Conservation (phyloP, 2,329 filamentous ascomycete genomes). For the Paracorniculantispora psalliotae region DNA sequence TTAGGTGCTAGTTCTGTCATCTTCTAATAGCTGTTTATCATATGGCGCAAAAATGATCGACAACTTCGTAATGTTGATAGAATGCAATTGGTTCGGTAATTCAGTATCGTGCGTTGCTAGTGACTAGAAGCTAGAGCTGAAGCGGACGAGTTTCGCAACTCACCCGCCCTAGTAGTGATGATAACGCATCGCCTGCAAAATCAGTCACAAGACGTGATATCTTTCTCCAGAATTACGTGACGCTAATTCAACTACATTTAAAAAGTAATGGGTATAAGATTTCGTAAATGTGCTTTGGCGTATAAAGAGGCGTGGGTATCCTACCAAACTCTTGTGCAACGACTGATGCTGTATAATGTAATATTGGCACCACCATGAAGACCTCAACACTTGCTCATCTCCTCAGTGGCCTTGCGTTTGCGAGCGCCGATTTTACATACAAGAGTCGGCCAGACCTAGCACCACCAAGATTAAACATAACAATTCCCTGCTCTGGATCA, state of each 20-base stretch:
- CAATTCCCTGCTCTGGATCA: background rate
- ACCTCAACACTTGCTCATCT: background rate
- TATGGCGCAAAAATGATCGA: background rate
- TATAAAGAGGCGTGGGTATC: background rate
- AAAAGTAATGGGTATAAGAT: too few relatives aligned
- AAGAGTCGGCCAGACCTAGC: background rate
- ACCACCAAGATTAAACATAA: background rate
- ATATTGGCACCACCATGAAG: background rate
- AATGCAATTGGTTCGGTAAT: background rate
- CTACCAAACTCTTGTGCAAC: background rate
- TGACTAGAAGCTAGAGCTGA: background rate
- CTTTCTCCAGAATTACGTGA: too few relatives aligned
- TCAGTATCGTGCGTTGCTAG: background rate
- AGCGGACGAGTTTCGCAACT: background rate
- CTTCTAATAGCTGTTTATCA: too few relatives aligned
- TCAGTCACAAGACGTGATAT: background rate
- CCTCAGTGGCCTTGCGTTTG: background rate
- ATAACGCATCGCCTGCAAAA: background rate
- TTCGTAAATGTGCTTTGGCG: background rate
- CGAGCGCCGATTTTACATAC: background rate
- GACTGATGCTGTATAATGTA: too few relatives aligned
- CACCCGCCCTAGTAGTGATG: background rate
- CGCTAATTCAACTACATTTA: too few relatives aligned
- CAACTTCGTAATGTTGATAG: background rate
- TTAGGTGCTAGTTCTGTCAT: too few relatives aligned